Base-by-base conservation (phyloP, 2,329 filamentous ascomycete genomes). In the Arachnomyces sp. region DNA sequence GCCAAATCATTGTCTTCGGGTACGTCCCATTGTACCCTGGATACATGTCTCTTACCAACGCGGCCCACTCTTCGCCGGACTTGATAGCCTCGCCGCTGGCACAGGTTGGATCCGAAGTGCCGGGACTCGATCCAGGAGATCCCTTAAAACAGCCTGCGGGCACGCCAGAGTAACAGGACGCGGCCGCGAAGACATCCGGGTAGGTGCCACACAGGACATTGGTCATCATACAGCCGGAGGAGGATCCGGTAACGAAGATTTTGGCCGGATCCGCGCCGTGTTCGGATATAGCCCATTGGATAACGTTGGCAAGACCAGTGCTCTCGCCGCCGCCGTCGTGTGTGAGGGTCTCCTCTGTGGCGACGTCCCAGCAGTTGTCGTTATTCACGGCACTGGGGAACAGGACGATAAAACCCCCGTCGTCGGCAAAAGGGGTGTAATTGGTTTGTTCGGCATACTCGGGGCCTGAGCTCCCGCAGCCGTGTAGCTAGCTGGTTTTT, bases 251-350 rank as follows among this genome's bases (percentile, higher is more conserved):
- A 2, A 72, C 73, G 44, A 71, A 80, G 2, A 80, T 72, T 39
- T 65, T 66, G 44, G 52, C 61, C 21, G 66, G 50, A 48, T 80
- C 71, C 17, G 65, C 75, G 2, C 62, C 61, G 57, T 79, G 78
- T 51, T 65, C 67, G 7, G 53, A 46, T 13, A 78, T 55, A 3
- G 73, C 65, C 49, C 75, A 78, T 28, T 58, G 62, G 34, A 79
- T 74, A 75, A 80, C 80, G 52, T 74, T 77, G 21, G 69, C 72
- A 42, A 81, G 75, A 0, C 67, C 66, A 32, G 72, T 69, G 36
- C 67, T 73, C 54, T 80, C 72, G 3, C 74, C 73, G 14, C 75
- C 75, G 7, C 74, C 75, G 39, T 73, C 65, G 49, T 77, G 76
- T 2, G 68, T 72, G 2, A 80, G 64, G 0, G 74, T 66, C 8